phyloP scores from a whole-genome alignment of 208 protist species.

The Crithidia sp. region DNA sequence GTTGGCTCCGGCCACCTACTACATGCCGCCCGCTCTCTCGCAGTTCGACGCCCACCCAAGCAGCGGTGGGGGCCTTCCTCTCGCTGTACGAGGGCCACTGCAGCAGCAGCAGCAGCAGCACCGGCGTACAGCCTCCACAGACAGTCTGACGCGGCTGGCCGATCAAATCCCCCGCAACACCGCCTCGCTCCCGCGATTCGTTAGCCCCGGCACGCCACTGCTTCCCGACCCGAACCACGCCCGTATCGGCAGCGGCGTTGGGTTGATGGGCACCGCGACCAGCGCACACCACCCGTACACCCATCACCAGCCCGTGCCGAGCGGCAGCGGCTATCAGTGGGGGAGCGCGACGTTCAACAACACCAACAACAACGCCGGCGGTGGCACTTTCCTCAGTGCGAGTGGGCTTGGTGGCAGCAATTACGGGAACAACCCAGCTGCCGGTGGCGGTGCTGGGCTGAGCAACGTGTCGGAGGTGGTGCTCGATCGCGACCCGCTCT shows the following conservation, averaged over 20 bases:
- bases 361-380: not conserved
- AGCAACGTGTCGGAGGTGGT: constrained; percentile 32
- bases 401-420: too few species aligned
- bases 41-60: not conserved
- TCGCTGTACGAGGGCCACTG: not conserved
- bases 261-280: not conserved
- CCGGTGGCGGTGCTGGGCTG: constrained; percentile 15
- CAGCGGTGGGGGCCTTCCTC: not conserved
- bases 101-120: constrained; percentile 1
- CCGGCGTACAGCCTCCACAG: not conserved
- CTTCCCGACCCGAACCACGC: not conserved
- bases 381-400: too few species aligned
- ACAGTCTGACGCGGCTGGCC: not conserved
- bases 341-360: constrained; percentile 13
- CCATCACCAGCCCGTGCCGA: not conserved
- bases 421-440: not conserved
- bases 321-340: constrained; percentile 12
- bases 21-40: not conserved
- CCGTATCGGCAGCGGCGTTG: constrained; percentile 2
- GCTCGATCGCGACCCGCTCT: constrained; percentile 56
- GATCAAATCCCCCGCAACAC: not conserved
- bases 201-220: not conserved
- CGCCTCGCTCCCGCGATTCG: not conserved
- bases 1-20: not conserved
- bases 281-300: not conserved